Evolutionary conservation across 192 early-diverging fungal genomes (phyloP).

Genomic region (Backusella mclennaniae): DNA sequence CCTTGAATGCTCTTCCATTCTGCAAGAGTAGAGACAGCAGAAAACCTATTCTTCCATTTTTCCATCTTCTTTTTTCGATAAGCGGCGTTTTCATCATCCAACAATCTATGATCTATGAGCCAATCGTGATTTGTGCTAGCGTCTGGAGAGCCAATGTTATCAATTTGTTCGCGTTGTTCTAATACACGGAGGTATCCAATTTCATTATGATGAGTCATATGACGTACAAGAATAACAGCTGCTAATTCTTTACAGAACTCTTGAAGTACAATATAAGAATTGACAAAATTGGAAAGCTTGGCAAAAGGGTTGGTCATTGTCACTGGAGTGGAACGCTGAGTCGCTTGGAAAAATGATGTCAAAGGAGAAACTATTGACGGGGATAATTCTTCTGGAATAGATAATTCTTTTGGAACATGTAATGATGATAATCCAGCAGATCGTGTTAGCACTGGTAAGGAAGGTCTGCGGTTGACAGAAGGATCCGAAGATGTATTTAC

Average conservation of each 20-base stretch:
- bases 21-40: conserved; percentile 19
- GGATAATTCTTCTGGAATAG: neutral
- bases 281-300: conserved; percentile 47
- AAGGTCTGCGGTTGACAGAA: conserved; percentile 13
- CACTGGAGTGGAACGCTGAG: conserved; percentile 33
- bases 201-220: conserved; percentile 33
- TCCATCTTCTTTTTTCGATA: conserved; percentile 17
- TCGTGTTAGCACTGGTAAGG: conserved; percentile 15
- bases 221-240: conserved; percentile 51
- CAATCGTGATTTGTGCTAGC: neutral
- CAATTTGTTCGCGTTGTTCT: conserved; percentile 4
- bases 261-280: conserved; percentile 58
- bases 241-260: conserved; percentile 67
- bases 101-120: conserved; percentile 2
- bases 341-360: conserved; percentile 29
- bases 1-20: conserved; percentile 25
- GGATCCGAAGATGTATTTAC: conserved; percentile 17
- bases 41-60: conserved; percentile 28
- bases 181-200: conserved; percentile 18
- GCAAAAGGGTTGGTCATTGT: conserved; percentile 43
- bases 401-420: neutral
- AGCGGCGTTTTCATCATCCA: conserved; percentile 2
- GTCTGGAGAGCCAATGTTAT: neutral
- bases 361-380: conserved; percentile 12
- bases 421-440: conserved; percentile 12